phyloP scores from a whole-genome alignment of 116 monocot genomes.

The Dioscorea cayenensis region DNA sequence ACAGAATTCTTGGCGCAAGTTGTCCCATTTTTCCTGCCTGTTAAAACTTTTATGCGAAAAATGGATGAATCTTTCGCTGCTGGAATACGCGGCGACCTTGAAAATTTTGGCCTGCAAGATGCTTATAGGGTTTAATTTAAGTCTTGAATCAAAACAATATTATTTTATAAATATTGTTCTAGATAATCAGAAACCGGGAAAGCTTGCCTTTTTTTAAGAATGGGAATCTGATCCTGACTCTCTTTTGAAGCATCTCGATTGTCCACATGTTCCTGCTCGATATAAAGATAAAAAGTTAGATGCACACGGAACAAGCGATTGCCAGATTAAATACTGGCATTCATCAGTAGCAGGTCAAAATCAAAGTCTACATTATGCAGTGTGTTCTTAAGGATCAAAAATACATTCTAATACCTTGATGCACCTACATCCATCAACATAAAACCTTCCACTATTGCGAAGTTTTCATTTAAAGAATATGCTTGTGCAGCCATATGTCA shows the following conservation, averaged over 20 bases:
- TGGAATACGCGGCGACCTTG: conserved; percentile 20
- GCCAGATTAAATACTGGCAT: background rate
- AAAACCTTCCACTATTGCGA: no score
- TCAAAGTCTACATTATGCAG: no score
- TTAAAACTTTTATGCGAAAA: background rate
- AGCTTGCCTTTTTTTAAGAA: conserved; percentile 21
- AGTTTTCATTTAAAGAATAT: no score
- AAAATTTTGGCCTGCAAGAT: conserved; percentile 32
- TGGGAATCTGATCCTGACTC: conserved; percentile 8
- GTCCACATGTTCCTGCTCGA: conserved; percentile 6
- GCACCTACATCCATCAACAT: no score
- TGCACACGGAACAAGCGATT: background rate
- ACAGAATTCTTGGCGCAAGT: background rate
- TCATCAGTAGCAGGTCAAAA: background rate
- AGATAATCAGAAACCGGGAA: no score
- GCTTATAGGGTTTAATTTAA: background rate
- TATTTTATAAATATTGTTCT: no score
- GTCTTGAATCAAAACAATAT: background rate
- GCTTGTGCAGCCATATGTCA: no score
- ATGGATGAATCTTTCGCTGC: conserved; percentile 14
- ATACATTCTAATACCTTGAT: no score
- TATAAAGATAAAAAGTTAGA: background rate
- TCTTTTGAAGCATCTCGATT: conserved; percentile 12
- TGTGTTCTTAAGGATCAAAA: no score
- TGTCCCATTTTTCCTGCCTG: background rate